Conservation (phyloP, 257 asterid genomes). For the Gentiana dahurica region DNA sequence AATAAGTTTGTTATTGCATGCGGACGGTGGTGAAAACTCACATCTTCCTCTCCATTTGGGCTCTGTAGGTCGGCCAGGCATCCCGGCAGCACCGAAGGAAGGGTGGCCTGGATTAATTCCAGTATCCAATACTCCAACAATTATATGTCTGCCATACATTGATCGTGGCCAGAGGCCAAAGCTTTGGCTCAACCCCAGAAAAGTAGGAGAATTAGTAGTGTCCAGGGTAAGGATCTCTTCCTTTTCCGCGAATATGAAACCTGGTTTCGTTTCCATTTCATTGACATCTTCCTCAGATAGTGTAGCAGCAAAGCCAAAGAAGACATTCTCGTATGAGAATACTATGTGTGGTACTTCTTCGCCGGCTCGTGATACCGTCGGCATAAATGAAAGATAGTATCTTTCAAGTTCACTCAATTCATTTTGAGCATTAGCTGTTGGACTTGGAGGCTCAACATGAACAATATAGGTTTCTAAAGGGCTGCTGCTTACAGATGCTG, state of each 20-base stretch:
- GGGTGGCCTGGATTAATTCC: conserved; percentile 13
- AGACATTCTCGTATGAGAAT: conserved; percentile 7
- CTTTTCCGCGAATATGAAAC: conserved; percentile 6
- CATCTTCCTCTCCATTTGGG: conserved; percentile 12
- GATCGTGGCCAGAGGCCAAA: conserved; percentile 8
- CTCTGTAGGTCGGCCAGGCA: conserved; percentile 4
- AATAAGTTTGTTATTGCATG: conserved; percentile 11
- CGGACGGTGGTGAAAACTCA: not conserved
- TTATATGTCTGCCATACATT: conserved; percentile 3
- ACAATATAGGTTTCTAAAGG: conserved; percentile 6
- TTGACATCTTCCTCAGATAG: conserved; percentile 8
- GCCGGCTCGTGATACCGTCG: not conserved
- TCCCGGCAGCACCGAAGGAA: conserved; percentile 7
- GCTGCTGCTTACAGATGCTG: too few relatives aligned
- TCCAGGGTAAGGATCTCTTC: conserved; percentile 3
- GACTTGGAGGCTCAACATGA: conserved; percentile 6
- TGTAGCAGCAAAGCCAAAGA: conserved; percentile 12
- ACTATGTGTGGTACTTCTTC: not conserved
- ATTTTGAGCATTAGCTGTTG: not conserved
- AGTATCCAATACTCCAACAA: conserved; percentile 9
- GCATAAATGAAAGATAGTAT: conserved; percentile 9
- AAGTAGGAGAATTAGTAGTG: conserved; percentile 8
- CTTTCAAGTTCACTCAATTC: conserved; percentile 2
- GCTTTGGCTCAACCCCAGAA: conserved; percentile 9
- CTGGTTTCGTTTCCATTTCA: conserved; percentile 10